Evolutionary conservation across 306 rosid species (phyloP), one percentile per base, ranked within the genome.

Genomic region (Castanea sativa): DNA sequence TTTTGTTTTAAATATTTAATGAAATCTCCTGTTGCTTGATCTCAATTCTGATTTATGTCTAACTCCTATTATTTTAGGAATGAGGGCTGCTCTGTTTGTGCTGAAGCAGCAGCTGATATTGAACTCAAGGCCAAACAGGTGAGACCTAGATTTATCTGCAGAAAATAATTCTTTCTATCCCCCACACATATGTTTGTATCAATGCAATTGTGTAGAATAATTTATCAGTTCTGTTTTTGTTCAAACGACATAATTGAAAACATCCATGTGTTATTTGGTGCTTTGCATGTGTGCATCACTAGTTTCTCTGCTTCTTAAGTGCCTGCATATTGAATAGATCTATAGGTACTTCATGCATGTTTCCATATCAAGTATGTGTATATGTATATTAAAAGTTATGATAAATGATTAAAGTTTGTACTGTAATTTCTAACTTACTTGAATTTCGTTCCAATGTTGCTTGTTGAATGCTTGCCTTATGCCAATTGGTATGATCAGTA

Each of bases 71-170:
- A 64, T 60, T 82, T 65, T 78, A 95, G 99, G 94, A 78, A 80
- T 49, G 94, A 90, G 87, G 76, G 82, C 80, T 78, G 86, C 79
- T 18, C 71, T 21, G 74, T 49, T 33, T 77, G 82, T 73, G 70
- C 86, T 68, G 23, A 82, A 41, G 84, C 85, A 5, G 86, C 86
- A 5, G 86, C 86, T 60, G 93, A 89, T 29, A 73, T 68, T 38
- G 94, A 91, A 56, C 67, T 59, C 74, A 86, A 92, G 83, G 74
- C 84, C 64, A 74, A 92, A 27, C 90, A 92, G 95, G 99, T 95
- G 83, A 85, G 70, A 59, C 73, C 53, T 57, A 73, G 61, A 19
- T 77, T 80, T 32, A 29, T 63, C 69, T 5, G 69, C 69, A 63
- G 6, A 14, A 15, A 13, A 15, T 63, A 63, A 63, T 63, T 63